Percentiles rank a stretch among this genome's conserved stretches.
These are phyloP conservation scores for Davidsoniella virescens DNA, from an alignment of 2,329 filamentous ascomycete genomes.

Conservation along the genomic window DNA sequence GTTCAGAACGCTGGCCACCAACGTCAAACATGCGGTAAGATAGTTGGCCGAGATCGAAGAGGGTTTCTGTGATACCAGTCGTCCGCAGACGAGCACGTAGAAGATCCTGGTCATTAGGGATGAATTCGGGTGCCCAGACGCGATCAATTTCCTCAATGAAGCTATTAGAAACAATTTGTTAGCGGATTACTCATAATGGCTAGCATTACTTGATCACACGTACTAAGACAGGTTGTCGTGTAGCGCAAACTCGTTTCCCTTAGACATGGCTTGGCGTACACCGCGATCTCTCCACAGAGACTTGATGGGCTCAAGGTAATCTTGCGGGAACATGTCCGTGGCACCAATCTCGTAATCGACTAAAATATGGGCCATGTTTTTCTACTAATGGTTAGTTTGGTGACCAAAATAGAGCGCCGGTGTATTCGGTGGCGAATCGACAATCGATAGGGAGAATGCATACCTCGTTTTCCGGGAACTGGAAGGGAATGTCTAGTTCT, in stretches of 20 bases:
- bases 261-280: constrained; percentile 72
- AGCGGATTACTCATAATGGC: neutral
- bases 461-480: constrained; percentile 65
- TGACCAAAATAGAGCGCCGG: neutral
- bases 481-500: constrained; percentile 64
- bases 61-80: constrained; percentile 88
- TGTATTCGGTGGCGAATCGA: neutral
- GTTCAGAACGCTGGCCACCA: constrained; percentile 84
- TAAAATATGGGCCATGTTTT: constrained; percentile 60
- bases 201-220: constrained; percentile 1
- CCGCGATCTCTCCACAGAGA: constrained; percentile 69
- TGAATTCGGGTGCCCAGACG: constrained; percentile 59
- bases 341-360: constrained; percentile 68
- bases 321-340: constrained; percentile 62
- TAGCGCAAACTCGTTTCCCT: constrained; percentile 90
- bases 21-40: constrained; percentile 98
- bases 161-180: constrained; percentile 28
- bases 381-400: constrained; percentile 33
- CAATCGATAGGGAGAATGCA: neutral
- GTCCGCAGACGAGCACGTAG: constrained; percentile 78
- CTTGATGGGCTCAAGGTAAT: constrained; percentile 69
- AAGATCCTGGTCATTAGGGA: constrained; percentile 89
- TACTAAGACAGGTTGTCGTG: constrained; percentile 94
- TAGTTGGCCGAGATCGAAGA: constrained; percentile 80
- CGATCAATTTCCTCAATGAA: constrained; percentile 70